Evolutionary conservation across 306 rosid species (phyloP), one percentile per base, ranked within the genome.

Genomic region (Dalbergia oliveri): DNA sequence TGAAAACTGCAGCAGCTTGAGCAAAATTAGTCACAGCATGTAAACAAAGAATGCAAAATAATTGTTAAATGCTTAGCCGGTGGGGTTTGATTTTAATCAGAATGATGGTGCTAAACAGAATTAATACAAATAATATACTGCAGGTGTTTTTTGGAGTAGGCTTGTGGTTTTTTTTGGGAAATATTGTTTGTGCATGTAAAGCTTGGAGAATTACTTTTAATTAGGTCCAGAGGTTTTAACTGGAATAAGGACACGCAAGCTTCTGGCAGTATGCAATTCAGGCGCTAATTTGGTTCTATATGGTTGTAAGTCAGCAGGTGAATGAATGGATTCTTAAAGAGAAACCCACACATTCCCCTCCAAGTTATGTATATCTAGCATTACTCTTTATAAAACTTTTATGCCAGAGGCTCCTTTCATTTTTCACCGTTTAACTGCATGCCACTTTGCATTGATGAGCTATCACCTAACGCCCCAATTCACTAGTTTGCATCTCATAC

Each of bases 11-110:
- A 34, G 64, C 75, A 75, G 78, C 69, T 16, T 33, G 56, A 71
- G 19, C 4, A 35, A 65, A 14, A 53, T 39, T 21, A 68, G 73
- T 54, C 66, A 39, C 31, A 12, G 33, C 47, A 74, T 60, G 44
- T 41, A 84, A 83, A 70, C 37, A 45, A n/a, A 73, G 15, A 69
- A 60, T 53, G 43, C 21, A 19, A 57, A 77, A 79, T 18, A 18
- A 35, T 16, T 50, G 21, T 16, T 18, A 14, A 35, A 12, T 50
- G 21, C 21, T 41, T 47, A 10, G 49, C 79, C 31, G 39, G 53
- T 18, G 74, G 35, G 18, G 61, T 50, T 60, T 61, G n/a, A 81
- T 49, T 21, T 19, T 62, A 57, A 79, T 43, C 43, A 57, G 34
- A 66, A 81, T 66, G 44, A 37, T 33, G 71, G 21, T 35, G 34